Evolutionary conservation across 2,329 filamentous ascomycete species (phyloP), one percentile per base, ranked within the genome.

Genomic region (Trichophyton equinum): DNA sequence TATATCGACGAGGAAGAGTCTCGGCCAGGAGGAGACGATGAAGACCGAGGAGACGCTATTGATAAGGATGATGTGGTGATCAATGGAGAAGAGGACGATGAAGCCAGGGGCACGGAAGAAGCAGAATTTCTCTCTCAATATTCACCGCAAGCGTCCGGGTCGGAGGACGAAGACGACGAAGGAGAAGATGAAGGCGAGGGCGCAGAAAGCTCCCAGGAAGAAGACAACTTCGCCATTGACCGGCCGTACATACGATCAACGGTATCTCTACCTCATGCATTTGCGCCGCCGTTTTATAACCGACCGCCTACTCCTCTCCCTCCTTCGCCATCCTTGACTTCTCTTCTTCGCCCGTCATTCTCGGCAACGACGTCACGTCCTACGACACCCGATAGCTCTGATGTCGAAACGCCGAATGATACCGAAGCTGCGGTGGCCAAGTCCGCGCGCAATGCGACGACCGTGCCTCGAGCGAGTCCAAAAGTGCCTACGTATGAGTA

Each of bases 401-500:
- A 95, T 74, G 87, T 91, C 66, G 92, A 97, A 67, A 81, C 79
- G 0, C 75, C 79, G 1, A 82, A 82, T 62, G 82, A 82, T 65
- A 82, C 83, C 5, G 81, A 82, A 62, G 79, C 80, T 3, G 80
- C 79, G 13, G 82, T 87, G 42, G 80, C 85, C 30, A 80, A 76
- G 70, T 84, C 81, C 30, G 84, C 81, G 60, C 79, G 77, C 57
- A 79, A 78, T 67, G 82, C 77, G 63, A 82, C 79, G 64, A 86
- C 82, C 1, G 84, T 96, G 18, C 89, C 91, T 4, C 87, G 90
- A 61, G 91, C 91, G 1, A 87, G 87, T 60, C 94, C 94, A 1
- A 91, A 94, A 71, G 91, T 99, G 1, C 94, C 94, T n/a, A 99
- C 94, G 0, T 97, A 99, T 77, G 94, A 99, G 73, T 99, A 97